Base-by-base conservation (phyloP, 805 yeast species). In the Cyberlindnera xishuangbannaensis region DNA sequence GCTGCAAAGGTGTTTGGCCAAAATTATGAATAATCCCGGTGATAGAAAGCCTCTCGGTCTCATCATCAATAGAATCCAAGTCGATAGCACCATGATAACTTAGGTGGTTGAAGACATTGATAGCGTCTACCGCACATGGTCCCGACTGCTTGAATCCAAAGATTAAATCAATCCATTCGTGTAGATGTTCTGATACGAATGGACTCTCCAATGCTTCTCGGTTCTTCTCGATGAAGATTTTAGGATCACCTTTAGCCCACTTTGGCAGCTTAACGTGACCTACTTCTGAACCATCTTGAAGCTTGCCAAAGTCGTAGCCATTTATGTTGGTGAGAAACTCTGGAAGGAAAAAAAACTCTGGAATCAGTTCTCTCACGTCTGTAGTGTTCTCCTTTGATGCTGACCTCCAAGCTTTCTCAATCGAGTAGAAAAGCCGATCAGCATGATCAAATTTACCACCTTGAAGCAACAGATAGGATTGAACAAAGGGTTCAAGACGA, bases 381-480 rank as follows among this genome's bases (percentile, higher is more conserved):
- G 95, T 82, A 2, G 90, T 80, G 48, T 79, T 80, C 27, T 85
- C 95, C 30, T 59, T 57, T 0, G 95, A 74, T 0, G 95, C 83
- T 6, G 95, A 83, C 9, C 56, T 53, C 95, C 95, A 86, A 0
- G 94, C 78, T 40, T 80, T 74, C n/a, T 68, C 72, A 18, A 86
- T 63, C 0, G 92, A 82, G 44, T 74, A 69, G 51, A 86, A 86
- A 8, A 85, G 55, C 34, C 96, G 58, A 50, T 86, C 95, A 1
- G 95, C 90, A 48, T 81, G 95, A 42, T 86, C 95, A 61, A 86
- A 84, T 36, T 73, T 78, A 0, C 95, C 95, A 10, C 92, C 95
- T 62, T 86, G 96, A 7, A 87, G 59, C 14, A 83, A 51, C 26
- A 84, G 56, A 48, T 82, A 85, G 0, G 94, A 79, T 33, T 82